A percentile compares a stretch with the other conserved stretches of the same genome.
phyloP scores from a whole-genome alignment of 192 early-diverging fungal species.

The Rhizoclosmatium sp. region DNA sequence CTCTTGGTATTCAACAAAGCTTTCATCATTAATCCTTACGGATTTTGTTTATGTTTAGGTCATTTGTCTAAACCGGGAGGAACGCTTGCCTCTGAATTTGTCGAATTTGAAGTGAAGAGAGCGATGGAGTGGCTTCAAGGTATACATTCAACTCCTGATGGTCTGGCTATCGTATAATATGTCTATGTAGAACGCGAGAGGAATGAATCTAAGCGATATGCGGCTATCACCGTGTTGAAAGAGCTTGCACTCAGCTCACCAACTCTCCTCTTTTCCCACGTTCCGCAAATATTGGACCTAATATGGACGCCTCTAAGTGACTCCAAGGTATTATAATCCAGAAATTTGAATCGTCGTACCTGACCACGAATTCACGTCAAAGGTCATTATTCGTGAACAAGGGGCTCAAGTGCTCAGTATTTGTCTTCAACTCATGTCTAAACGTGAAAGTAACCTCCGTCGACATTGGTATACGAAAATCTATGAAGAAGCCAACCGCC shows the following conservation, averaged over 20 bases:
- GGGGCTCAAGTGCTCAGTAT: conserved; percentile 82
- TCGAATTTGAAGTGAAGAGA: conserved; percentile 83
- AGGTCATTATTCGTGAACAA: conserved; percentile 77
- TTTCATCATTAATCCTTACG: background rate
- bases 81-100: conserved; percentile 80
- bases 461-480: conserved; percentile 78
- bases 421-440: conserved; percentile 77
- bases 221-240: conserved; percentile 78
- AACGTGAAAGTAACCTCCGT: conserved; percentile 73
- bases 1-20: conserved; percentile 62
- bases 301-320: conserved; percentile 90
- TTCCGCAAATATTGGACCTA: conserved; percentile 81
- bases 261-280: conserved; percentile 82
- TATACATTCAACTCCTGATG: conserved; percentile 33
- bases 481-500: conserved; percentile 81
- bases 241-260: conserved; percentile 81
- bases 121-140: conserved; percentile 88
- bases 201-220: conserved; percentile 77
- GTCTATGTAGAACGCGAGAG: conserved; percentile 63
- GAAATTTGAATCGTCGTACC: conserved; percentile 10
- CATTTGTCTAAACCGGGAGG: conserved; percentile 67
- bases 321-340: conserved; percentile 56
- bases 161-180: background rate
- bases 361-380: background rate
- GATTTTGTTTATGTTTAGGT: conserved; percentile 44